Evolutionary conservation across 441 rosid genomes (phyloP).

Genomic region (Codiaeum variegatum): DNA sequence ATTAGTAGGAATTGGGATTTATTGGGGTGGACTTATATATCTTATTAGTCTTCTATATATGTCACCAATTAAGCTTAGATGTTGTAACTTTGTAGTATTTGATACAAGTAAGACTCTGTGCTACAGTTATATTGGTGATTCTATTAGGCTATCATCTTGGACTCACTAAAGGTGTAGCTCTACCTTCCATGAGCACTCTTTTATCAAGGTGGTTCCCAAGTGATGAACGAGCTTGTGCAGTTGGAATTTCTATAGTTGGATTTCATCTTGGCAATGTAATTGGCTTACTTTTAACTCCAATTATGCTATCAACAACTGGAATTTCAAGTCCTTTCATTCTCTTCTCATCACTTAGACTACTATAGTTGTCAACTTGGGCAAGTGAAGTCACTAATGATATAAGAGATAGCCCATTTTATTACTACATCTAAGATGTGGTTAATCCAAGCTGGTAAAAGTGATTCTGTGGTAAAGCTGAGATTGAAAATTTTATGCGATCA

Average conservation of each 20-base stretch:
- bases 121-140: too few species aligned
- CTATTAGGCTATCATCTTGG: too few species aligned
- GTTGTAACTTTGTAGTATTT: too few species aligned
- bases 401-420: slow-evolving; percentile 50
- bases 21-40: not conserved
- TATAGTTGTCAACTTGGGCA: slow-evolving; percentile 70
- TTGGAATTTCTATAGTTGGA: slow-evolving; percentile 92
- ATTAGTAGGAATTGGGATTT: not conserved
- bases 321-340: slow-evolving; percentile 75
- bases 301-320: slow-evolving; percentile 65
- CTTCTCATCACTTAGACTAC: slow-evolving; percentile 63
- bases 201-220: slow-evolving; percentile 84
- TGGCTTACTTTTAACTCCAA: slow-evolving; percentile 73
- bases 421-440: slow-evolving; percentile 54
- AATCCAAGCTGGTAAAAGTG: slow-evolving; percentile 68
- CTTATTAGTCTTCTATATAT: not conserved
- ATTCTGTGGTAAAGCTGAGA: slow-evolving; percentile 23
- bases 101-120: too few species aligned
- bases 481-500: too few species aligned
- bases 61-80: too few species aligned
- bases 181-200: slow-evolving; percentile 86
- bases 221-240: slow-evolving; percentile 84
- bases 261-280: slow-evolving; percentile 89
- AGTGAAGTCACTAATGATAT: slow-evolving; percentile 59
- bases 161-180: slow-evolving; percentile 86